Evolutionary conservation across 768 basidiomycete species (phyloP).

Genomic region (Pholiota microspora): DNA sequence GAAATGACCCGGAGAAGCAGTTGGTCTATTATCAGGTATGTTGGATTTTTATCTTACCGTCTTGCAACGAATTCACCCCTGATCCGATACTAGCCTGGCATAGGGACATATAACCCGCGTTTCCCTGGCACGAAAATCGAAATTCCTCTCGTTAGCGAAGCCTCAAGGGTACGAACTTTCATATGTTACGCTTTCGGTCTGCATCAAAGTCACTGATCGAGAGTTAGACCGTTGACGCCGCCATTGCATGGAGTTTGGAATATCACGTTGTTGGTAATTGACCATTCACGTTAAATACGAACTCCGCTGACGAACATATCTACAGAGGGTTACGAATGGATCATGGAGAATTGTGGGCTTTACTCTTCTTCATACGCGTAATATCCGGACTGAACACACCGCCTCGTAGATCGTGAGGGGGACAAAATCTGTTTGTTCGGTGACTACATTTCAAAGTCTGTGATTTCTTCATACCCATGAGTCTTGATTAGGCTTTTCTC

Average conservation of each 20-base stretch:
- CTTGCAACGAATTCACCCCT: neutral
- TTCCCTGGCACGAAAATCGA: constrained; percentile 11
- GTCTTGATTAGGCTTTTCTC: constrained; percentile 12
- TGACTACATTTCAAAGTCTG: neutral
- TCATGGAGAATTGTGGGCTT: constrained; percentile 14
- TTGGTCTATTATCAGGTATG: constrained; percentile 16
- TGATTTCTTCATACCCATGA: neutral
- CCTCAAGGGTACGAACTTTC: constrained; percentile 9
- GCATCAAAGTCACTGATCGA: neutral
- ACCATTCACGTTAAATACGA: neutral
- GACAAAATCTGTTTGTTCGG: constrained; percentile 14
- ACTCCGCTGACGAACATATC: neutral
- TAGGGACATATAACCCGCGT: constrained; percentile 16
- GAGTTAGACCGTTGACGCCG: constrained; percentile 13
- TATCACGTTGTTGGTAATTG: constrained; percentile 15
- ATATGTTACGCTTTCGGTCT: neutral
- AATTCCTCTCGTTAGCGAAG: constrained; percentile 7
- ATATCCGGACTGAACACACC: neutral
- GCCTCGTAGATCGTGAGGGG: constrained; percentile 9
- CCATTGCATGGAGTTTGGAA: constrained; percentile 18
- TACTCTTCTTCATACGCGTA: neutral
- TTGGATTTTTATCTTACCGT: neutral
- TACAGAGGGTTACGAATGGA: constrained; percentile 16
- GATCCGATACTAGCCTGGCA: constrained; percentile 11
- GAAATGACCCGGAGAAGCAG: constrained; percentile 10